Conservation (phyloP, 805 yeast genomes). For the Candida corydali region DNA sequence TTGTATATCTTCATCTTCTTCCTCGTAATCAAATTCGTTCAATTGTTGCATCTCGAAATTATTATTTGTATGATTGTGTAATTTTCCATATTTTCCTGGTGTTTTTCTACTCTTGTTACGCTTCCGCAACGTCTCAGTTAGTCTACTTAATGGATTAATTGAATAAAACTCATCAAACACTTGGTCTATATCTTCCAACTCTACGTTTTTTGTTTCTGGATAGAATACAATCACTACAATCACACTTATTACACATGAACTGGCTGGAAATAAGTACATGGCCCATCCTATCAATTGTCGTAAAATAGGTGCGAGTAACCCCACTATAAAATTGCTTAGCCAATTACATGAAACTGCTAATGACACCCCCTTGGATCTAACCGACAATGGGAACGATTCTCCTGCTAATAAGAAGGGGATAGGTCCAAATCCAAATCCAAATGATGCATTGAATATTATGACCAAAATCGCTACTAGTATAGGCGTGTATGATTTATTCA, state of each 20-base stretch:
- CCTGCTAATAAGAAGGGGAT: constrained; percentile 42
- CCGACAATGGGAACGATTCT: constrained; percentile 40
- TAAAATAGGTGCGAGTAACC: constrained; percentile 41
- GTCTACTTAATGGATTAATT: constrained; percentile 9
- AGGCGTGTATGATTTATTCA: constrained; percentile 31
- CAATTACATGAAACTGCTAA: constrained; percentile 43
- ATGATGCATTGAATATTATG: constrained; percentile 38
- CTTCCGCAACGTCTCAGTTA: constrained; percentile 8
- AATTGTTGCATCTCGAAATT: constrained; percentile 3
- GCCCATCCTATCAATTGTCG: constrained; percentile 39
- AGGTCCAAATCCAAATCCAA: constrained; percentile 47
- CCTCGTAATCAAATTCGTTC: constrained; percentile 8
- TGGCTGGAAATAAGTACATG: constrained; percentile 38
- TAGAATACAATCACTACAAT: constrained; percentile 31
- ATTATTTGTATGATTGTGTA: constrained; percentile 1
- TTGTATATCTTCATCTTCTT: constrained; percentile 1
- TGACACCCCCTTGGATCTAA: constrained; percentile 42
- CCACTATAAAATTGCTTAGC: constrained; percentile 43
- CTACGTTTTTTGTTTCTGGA: constrained; percentile 44
- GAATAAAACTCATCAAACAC: constrained; percentile 32
- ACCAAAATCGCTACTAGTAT: constrained; percentile 38
- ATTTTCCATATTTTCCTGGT: not conserved
- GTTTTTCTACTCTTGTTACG: not conserved
- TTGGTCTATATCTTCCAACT: constrained; percentile 38
- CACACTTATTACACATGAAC: constrained; percentile 32